Conservation (phyloP, 768 basidiomycete genomes). For the Lactarius deliciosus region DNA sequence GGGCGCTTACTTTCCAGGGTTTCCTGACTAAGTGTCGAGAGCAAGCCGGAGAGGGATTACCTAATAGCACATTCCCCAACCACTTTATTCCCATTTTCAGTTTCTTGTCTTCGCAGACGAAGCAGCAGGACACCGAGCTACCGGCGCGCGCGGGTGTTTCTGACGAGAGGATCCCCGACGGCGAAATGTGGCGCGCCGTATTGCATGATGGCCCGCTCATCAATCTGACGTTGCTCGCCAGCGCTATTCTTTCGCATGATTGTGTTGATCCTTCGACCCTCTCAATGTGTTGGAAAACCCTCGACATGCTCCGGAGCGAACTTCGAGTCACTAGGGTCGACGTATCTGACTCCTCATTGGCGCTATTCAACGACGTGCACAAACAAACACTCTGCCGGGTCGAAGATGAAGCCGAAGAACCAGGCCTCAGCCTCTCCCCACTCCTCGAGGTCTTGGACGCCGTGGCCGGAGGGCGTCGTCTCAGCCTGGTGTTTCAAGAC, state of each 20-base stretch:
- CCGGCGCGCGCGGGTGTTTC: too few species aligned
- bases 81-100: conserved; percentile 1
- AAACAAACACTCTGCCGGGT: background rate
- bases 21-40: background rate
- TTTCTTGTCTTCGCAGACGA: background rate
- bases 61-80: background rate
- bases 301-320: conserved; percentile 14
- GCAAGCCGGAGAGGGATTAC: background rate
- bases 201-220: conserved; percentile 11
- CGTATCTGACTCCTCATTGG: background rate
- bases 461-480: background rate
- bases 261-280: background rate
- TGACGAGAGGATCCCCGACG: background rate
- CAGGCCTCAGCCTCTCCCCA: background rate
- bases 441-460: background rate
- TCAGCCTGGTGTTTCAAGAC: background rate
- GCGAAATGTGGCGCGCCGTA: background rate
- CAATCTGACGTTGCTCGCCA: conserved; percentile 8
- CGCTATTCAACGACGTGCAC: background rate
- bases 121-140: too few species aligned
- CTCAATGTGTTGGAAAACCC: conserved; percentile 17
- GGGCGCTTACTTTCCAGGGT: conserved; percentile 6
- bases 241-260: background rate
- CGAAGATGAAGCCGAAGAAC: background rate
- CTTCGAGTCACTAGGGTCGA: background rate